Evolutionary conservation across 106 monocot genomes (phyloP), one percentile per base, ranked within the genome.

Genomic region (Iris macrosiphon): DNA sequence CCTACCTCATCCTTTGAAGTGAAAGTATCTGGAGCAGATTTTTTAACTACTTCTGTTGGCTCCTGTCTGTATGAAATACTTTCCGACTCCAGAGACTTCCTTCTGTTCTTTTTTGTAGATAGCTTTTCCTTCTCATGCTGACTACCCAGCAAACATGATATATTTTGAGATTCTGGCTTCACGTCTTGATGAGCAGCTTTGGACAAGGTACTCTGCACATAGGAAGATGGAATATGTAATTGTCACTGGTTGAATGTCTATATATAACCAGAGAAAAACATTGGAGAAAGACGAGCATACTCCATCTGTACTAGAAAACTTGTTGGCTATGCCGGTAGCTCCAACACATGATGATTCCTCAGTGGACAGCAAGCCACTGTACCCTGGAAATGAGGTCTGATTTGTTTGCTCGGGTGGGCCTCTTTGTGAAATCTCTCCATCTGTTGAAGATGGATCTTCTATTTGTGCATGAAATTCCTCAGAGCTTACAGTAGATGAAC

Each of bases 71-170:
- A 33, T 44, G 44, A 32, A 25, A 19, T 31, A 46, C 26, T 64
- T 21, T 3, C 31, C 30, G 55, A 55, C 9, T 49, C 33, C 16
- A 6, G 27, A 35, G 27, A 16, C 27, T 14, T 42, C 18, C 19
- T 57, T n/a, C 20, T 72, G 13, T 47, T 67, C 20, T 18, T 59
- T 44, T 26, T 39, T 12, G 15, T 4, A 34, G 12, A 21, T 27
- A n/a, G 20, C 2, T 59, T 51, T 24, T 68, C 31, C 67, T 59
- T 73, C 19, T 18, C 40, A 52, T 64, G 46, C 18, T 70, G 66
- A 44, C 8, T 22, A 4, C 45, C 58, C 17, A 33, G 17, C 12
- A 48, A 48, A 48, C 49, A 50, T 12, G 39, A 38, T 41, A 62
- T 56, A 31, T 18, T 26, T 24, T 48, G 60, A 14, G 40, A 48